These are phyloP conservation scores for Pichia kluyveri DNA, from an alignment of 805 yeast species.

Conservation along the genomic window DNA sequence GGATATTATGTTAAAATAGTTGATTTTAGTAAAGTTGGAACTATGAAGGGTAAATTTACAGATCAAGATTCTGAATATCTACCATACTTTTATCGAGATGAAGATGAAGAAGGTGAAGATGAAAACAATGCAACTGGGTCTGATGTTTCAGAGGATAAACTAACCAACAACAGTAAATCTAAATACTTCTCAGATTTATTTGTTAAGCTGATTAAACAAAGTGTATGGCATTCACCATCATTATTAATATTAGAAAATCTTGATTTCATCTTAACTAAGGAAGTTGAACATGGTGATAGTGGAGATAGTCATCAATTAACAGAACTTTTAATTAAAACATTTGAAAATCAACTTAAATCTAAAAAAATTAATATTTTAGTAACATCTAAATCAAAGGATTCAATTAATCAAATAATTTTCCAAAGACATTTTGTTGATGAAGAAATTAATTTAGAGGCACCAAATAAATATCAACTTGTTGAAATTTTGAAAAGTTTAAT, in stretches of 20 bases:
- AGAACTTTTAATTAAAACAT: constrained; percentile 42
- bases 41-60: constrained; percentile 42
- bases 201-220: constrained; percentile 38
- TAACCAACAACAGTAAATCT: constrained; percentile 3
- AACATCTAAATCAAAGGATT: constrained; percentile 55
- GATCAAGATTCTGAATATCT: not conserved
- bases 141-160: not conserved
- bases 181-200: constrained; percentile 29
- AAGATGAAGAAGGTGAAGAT: not conserved
- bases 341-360: constrained; percentile 36
- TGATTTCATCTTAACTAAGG: constrained; percentile 64
- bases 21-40: constrained; percentile 28
- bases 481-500: constrained; percentile 31
- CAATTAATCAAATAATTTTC: constrained; percentile 50
- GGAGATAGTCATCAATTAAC: constrained; percentile 54
- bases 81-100: not conserved
- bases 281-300: constrained; percentile 47
- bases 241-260: constrained; percentile 69
- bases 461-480: constrained; percentile 52
- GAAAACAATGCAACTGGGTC: not conserved
- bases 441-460: constrained; percentile 51
- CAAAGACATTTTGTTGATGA: constrained; percentile 67
- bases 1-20: constrained; percentile 42
- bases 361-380: constrained; percentile 51
- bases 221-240: constrained; percentile 67